Evolutionary conservation across 495 filamentous ascomycete species (phyloP).

Genomic region (Talaromyces proteolyticus): DNA sequence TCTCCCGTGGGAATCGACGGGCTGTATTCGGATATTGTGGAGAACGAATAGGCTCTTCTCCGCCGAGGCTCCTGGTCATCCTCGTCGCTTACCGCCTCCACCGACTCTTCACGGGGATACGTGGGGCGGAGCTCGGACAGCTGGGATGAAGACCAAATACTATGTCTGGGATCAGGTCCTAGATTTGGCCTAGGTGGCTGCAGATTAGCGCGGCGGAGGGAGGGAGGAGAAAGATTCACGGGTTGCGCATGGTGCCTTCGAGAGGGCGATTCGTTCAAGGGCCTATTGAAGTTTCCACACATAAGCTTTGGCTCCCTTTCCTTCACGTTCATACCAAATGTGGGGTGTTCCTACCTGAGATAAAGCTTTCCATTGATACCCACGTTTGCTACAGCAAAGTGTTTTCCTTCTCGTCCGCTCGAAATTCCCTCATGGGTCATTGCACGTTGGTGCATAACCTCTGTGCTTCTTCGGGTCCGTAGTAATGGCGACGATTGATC

Average conservation of each 20-base stretch:
- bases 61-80: slow-evolving; percentile 26
- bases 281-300: slow-evolving; percentile 34
- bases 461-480: slow-evolving; percentile 42
- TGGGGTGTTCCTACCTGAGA: slow-evolving; percentile 63
- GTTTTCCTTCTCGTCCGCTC: slow-evolving; percentile 50
- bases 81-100: slow-evolving; percentile 21
- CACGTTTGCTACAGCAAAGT: slow-evolving; percentile 92
- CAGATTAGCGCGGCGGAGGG: slow-evolving; percentile 49
- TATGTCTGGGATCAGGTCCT: slow-evolving; percentile 3
- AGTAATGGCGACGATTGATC: slow-evolving; percentile 25
- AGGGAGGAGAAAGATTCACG: slow-evolving; percentile 51
- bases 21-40: slow-evolving; percentile 48
- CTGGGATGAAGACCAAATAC: slow-evolving; percentile 40
- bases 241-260: slow-evolving; percentile 50
- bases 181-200: slow-evolving; percentile 18
- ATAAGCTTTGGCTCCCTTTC: slow-evolving; percentile 5
- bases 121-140: slow-evolving; percentile 38
- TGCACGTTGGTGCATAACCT: slow-evolving; percentile 36
- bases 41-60: slow-evolving; percentile 57
- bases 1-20: slow-evolving; percentile 24
- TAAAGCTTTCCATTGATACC: slow-evolving; percentile 93
- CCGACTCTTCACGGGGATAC: slow-evolving; percentile 16
- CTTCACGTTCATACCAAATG: slow-evolving; percentile 1
- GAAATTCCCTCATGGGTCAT: slow-evolving; percentile 29
- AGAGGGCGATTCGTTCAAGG: slow-evolving; percentile 49